Percentiles rank a stretch among this genome's conserved stretches.
These are phyloP conservation scores for Auricularia cornea DNA, from an alignment of 768 basidiomycete species.

Conservation along the genomic window DNA sequence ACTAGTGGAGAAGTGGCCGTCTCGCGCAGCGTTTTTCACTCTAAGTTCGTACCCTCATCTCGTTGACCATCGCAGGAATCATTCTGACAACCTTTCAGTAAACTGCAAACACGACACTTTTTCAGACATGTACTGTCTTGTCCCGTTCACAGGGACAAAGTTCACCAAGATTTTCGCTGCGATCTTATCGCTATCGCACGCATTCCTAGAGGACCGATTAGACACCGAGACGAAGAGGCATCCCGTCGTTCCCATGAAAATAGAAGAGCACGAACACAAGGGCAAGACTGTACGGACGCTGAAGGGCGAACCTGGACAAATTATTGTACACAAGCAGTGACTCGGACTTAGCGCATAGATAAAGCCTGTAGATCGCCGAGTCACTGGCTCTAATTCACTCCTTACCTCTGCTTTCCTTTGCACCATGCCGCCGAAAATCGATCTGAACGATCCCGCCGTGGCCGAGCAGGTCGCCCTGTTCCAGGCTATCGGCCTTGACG, in stretches of 20 bases:
- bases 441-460: conserved; percentile 30
- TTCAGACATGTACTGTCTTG: conserved; percentile 3
- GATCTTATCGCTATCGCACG: conserved; percentile 2
- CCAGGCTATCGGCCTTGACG: conserved; percentile 66
- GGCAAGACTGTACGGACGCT: neutral
- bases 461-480: conserved; percentile 46
- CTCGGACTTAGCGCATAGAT: neutral
- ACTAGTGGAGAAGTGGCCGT: conserved; percentile 44
- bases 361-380: neutral
- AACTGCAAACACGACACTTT: conserved; percentile 4
- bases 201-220: conserved; percentile 3
- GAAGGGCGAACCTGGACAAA: neutral
- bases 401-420: neutral
- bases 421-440: conserved; percentile 30
- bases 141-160: neutral
- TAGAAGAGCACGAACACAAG: neutral
- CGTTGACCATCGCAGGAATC: neutral
- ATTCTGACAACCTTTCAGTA: neutral
- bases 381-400: neutral
- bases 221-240: neutral
- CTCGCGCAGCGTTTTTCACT: neutral
- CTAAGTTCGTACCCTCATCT: neutral
- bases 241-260: neutral
- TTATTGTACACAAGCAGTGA: neutral
- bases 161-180: neutral